These are phyloP conservation scores for Spathaspora gorwiae DNA, from an alignment of 805 yeast genomes.

Conservation along the genomic window DNA sequence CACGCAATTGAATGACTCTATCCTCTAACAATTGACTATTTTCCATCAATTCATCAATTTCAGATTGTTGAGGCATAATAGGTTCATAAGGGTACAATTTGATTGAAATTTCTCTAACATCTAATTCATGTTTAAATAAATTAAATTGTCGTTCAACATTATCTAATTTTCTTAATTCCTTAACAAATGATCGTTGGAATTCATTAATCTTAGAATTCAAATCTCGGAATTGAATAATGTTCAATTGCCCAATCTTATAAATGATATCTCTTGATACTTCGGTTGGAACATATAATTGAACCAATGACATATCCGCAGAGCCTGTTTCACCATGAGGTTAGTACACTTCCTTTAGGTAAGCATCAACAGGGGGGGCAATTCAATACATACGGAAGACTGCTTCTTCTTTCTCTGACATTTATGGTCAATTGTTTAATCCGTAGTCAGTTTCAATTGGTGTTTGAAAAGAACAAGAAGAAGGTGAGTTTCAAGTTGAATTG, in stretches of 20 bases:
- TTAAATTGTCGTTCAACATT: constrained; percentile 77
- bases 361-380: neutral
- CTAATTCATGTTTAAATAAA: constrained; percentile 44
- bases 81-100: constrained; percentile 23
- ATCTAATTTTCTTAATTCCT: constrained; percentile 79
- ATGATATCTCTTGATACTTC: constrained; percentile 86
- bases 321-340: constrained; percentile 39
- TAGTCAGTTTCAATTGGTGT: too few relatives aligned
- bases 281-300: constrained; percentile 85
- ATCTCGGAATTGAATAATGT: constrained; percentile 84
- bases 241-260: constrained; percentile 81
- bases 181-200: constrained; percentile 88
- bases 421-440: too few relatives aligned
- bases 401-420: constrained; percentile 32
- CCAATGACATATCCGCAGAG: constrained; percentile 96
- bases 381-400: constrained; percentile 43
- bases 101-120: constrained; percentile 41
- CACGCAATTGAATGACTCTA: constrained; percentile 66
- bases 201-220: constrained; percentile 69
- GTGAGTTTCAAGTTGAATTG: too few relatives aligned
- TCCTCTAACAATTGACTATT: constrained; percentile 67
- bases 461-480: too few relatives aligned
- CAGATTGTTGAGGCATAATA: constrained; percentile 42
- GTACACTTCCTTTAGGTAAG: neutral
- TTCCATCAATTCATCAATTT: constrained; percentile 66